phyloP scores from a whole-genome alignment of 371 early-diverging fungal species.

The Fennellomyces sp. region DNA sequence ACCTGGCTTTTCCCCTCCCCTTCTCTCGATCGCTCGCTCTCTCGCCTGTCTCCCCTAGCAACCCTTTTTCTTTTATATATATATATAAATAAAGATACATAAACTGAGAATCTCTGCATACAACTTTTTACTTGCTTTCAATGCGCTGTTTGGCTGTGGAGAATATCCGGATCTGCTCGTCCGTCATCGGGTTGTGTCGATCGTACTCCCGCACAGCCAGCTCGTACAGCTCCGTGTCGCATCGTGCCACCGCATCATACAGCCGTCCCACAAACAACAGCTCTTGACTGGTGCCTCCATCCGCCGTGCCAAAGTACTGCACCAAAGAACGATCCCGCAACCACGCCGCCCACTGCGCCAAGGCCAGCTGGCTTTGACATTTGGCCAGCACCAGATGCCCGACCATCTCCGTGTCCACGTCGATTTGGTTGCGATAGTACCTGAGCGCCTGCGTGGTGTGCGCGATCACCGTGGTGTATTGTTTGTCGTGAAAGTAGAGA shows the following conservation, averaged over 20 bases:
- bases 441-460: background rate
- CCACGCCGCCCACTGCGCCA: slow-evolving; percentile 3
- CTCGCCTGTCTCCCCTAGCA: background rate
- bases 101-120: background rate
- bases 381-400: background rate
- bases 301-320: background rate
- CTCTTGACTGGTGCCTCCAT: slow-evolving; percentile 1
- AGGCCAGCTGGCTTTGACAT: background rate
- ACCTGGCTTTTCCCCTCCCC: background rate
- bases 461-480: slow-evolving; percentile 1
- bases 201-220: slow-evolving; percentile 5
- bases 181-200: background rate
- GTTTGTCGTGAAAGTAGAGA: background rate
- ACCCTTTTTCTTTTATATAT: background rate
- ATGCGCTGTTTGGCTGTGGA: background rate
- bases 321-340: background rate
- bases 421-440: background rate
- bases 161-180: slow-evolving; percentile 4
- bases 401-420: background rate
- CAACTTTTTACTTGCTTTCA: background rate
- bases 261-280: background rate
- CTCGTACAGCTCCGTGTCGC: background rate
- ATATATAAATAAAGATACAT: slow-evolving; percentile 1
- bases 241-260: background rate
- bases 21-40: background rate